These are phyloP conservation scores for Ustilago trichophora DNA, from an alignment of 1,284 basidiomycete species.

Conservation along the genomic window DNA sequence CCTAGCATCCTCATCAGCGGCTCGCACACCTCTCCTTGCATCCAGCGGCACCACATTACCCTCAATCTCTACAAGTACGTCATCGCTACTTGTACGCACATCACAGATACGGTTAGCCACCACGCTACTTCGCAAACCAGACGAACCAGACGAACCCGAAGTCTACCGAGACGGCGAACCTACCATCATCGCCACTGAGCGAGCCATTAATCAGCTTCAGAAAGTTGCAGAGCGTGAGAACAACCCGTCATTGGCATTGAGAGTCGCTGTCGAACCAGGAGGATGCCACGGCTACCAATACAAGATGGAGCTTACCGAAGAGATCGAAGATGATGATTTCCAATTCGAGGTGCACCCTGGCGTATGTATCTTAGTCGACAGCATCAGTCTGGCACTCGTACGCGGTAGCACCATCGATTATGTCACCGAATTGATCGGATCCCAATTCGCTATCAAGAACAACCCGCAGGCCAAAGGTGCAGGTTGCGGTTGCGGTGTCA, in stretches of 20 bases:
- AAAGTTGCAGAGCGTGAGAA: constrained; percentile 69
- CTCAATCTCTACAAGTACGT: background rate
- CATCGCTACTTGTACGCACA: background rate
- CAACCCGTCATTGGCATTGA: constrained; percentile 74
- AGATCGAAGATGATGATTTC: constrained; percentile 74
- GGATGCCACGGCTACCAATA: constrained; percentile 94
- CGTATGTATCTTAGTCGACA: constrained; percentile 76
- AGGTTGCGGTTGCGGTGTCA: constrained; percentile 89
- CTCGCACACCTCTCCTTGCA: background rate
- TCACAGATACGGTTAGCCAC: constrained; percentile 9
- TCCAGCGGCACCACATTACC: background rate
- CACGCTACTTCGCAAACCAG: constrained; percentile 42
- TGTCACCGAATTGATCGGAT: constrained; percentile 88
- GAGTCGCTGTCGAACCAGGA: constrained; percentile 84
- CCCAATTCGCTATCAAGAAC: constrained; percentile 78
- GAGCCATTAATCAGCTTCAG: constrained; percentile 55
- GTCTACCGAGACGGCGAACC: constrained; percentile 51
- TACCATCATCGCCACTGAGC: constrained; percentile 54
- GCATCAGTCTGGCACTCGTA: constrained; percentile 79
- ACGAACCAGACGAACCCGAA: constrained; percentile 57
- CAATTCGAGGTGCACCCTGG: constrained; percentile 72
- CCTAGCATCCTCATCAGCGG: background rate
- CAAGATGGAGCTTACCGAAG: constrained; percentile 78
- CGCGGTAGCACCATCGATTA: constrained; percentile 87
- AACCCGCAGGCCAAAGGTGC: constrained; percentile 86